Base-by-base conservation (phyloP, 2,329 filamentous ascomycete species). In the Lasiodiplodia theobromae region DNA sequence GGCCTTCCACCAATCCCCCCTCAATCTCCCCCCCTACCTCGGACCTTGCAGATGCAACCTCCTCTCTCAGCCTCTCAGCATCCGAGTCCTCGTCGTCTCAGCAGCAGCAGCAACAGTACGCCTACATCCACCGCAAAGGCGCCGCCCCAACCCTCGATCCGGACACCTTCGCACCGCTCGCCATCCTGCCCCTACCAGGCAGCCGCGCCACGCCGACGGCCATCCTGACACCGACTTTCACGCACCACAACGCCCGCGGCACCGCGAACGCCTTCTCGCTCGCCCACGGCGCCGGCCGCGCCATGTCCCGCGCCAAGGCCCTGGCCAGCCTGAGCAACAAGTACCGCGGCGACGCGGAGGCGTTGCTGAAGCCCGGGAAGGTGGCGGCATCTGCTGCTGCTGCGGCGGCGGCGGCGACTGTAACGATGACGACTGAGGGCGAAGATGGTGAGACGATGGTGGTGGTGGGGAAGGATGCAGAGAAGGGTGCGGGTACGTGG, bases 51-150 rank as follows among this genome's bases (percentile, higher is more conserved):
- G 14, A 38, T 3, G 40, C 65, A n/a, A 52, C 53, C 16, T 31
- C 38, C 8, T 40, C 52, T 2, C 51, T 56, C 37, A 66, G 51
- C 51, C 49, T 66, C 14, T 54, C 49, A 5, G 31, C 44, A 16
- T 4, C 23, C 16, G 16, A 47, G 18, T 18, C 18, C 16, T 10
- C 7, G 10, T 16, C 7, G 10, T 16, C 7, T 7, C 44, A 47
- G 3, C 44, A 47, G 3, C 28, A 6, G 14, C 44, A 47, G 3
- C 44, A 47, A 4, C 28, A 6, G 14, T 70, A 73, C 57, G 73
- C 73, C n/a, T 80, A 77, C 63, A 73, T 81, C 64, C 78, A 81
- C 62, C 76, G 78, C 66, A 81, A 81, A 75, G 79, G 79, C 25
- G 78, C 78, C 21, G 78, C 78, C 21, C 78, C 79, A 0, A 75